These are phyloP conservation scores for Schizochytrium sp. DNA, from an alignment of 108 stramenopile genomes.

Conservation along the genomic window DNA sequence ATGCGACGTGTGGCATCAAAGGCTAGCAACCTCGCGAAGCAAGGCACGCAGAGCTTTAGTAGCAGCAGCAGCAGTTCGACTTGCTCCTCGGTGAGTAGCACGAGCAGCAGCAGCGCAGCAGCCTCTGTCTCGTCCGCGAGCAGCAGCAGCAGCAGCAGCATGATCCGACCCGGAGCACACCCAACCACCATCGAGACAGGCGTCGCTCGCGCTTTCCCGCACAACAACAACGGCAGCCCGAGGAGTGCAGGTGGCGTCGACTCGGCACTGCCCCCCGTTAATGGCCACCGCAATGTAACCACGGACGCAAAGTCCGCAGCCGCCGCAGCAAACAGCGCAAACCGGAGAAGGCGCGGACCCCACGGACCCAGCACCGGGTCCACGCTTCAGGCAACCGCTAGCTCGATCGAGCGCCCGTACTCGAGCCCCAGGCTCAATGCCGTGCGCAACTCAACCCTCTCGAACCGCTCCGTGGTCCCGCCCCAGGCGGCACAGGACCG, in stretches of 20 bases:
- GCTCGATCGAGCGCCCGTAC: background rate
- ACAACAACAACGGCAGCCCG: background rate
- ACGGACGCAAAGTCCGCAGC: constrained; percentile 44
- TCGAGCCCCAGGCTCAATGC: constrained; percentile 48
- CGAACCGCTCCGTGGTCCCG: constrained; percentile 25
- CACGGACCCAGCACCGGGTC: background rate
- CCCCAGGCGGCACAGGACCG: constrained; percentile 4
- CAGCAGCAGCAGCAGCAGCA: background rate
- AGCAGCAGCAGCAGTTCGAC: constrained; percentile 32
- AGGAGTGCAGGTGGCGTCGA: background rate
- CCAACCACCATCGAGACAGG: constrained; percentile 39
- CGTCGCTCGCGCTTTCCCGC: background rate
- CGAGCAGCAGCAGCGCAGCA: constrained; percentile 3
- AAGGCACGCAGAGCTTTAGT: background rate
- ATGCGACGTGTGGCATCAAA: constrained; percentile 18
- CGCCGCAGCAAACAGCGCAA: background rate
- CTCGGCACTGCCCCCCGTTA: background rate
- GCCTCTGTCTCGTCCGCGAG: background rate
- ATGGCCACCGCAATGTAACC: background rate
- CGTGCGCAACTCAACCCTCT: constrained; percentile 55
- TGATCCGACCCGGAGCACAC: constrained; percentile 39
- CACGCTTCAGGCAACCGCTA: background rate
- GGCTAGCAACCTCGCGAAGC: constrained; percentile 22
- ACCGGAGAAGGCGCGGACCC: constrained; percentile 10
- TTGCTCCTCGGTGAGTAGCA: background rate